Base-by-base conservation (phyloP, 2,329 filamentous ascomycete species). In the Aspergillus brasiliensis region DNA sequence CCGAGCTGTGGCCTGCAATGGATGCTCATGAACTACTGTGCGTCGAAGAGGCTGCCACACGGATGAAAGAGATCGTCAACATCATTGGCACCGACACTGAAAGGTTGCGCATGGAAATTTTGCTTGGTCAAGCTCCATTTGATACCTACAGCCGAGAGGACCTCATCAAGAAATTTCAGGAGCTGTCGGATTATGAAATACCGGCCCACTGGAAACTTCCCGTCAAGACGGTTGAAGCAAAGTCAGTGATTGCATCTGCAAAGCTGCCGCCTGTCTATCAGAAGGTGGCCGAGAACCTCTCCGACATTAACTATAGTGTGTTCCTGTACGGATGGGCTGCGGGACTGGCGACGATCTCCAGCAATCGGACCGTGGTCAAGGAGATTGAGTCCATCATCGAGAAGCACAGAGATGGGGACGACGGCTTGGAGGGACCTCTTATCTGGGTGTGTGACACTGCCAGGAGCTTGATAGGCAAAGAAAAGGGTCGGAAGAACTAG, bases 301-400 rank as follows among this genome's bases (percentile, higher is more conserved):
- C 84, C 0, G 75, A 80, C 11, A 86, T 90, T 58, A 92, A 91
- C 67, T 76, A 82, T 56, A 87, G 88, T 19, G 89, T 91, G 8
- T 91, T 92, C 69, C 78, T 90, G 55, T 87, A 87, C 68, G 90
- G 90, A 15, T 93, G 90, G 90, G 81, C 81, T 8, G 76, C 79
- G 8, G 78, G 82, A 0, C 70, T 84, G 25, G 90, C 88, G 1
- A 92, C 89, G 0, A 76, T 93, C 54, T 91, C 89, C 3, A 88
- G 87, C 62, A 92, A 93, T 70, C 82, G 84, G 21, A 84, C 84
- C 1, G 86, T 89, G 47, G 84, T 86, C 21, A 89, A 86, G 64
- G 83, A 88, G 64, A 85, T 93, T 47, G 86, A 90, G 64, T 73
- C 70, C 23, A 77, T 81, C 2, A 78, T 90, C 51, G 85, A 88